Evolutionary conservation across 1,284 basidiomycete genomes (phyloP).

Genomic region (Malassezia pachydermatis): DNA sequence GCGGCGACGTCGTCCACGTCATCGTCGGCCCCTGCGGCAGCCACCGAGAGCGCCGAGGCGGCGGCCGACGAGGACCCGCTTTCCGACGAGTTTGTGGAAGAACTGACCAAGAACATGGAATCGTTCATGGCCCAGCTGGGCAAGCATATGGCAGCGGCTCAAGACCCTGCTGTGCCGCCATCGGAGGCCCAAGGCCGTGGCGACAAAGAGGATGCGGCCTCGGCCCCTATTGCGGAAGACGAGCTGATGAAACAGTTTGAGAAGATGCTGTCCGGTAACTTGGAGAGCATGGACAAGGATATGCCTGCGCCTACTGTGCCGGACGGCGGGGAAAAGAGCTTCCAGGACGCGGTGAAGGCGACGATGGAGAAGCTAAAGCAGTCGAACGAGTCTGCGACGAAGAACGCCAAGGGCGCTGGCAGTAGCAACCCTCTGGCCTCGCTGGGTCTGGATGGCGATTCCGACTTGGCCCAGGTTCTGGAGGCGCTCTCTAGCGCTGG

Average conservation of each 20-base stretch:
- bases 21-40: slow-evolving; percentile 24
- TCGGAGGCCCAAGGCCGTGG: not conserved
- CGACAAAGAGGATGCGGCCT: slow-evolving; percentile 13
- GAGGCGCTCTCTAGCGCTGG: slow-evolving; percentile 45
- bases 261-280: slow-evolving; percentile 37
- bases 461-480: slow-evolving; percentile 44
- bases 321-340: slow-evolving; percentile 47
- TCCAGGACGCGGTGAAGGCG: slow-evolving; percentile 66
- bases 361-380: slow-evolving; percentile 72
- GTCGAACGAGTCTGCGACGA: slow-evolving; percentile 45
- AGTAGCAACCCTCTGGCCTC: slow-evolving; percentile 49
- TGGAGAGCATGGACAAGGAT: slow-evolving; percentile 3
- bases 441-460: slow-evolving; percentile 49
- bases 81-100: slow-evolving; percentile 57
- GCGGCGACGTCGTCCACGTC: slow-evolving; percentile 40
- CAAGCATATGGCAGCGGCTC: slow-evolving; percentile 5
- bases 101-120: slow-evolving; percentile 74
- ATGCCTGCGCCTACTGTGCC: no score
- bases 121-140: slow-evolving; percentile 64
- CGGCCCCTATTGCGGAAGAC: slow-evolving; percentile 26
- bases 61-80: slow-evolving; percentile 46
- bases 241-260: slow-evolving; percentile 47
- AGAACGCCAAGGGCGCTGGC: slow-evolving; percentile 52
- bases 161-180: not conserved
- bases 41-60: not conserved